Percentiles rank a stretch among this genome's conserved stretches.
Conservation (phyloP, 1,139 yeast species). For the Hansenula lynferdii region DNA sequence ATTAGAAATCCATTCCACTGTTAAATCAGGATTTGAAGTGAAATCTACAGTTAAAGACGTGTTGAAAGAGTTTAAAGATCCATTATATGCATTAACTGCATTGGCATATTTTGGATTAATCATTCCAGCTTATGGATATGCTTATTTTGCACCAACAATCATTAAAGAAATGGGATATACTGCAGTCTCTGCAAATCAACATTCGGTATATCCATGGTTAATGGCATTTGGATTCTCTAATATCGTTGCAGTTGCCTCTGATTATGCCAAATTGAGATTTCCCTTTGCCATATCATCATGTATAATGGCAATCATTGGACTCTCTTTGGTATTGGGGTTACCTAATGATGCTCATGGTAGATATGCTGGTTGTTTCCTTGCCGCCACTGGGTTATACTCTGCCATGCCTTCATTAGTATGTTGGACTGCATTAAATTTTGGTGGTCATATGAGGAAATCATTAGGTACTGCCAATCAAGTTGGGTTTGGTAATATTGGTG, state of each 20-base stretch:
- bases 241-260: conserved; percentile 35
- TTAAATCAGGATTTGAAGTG: conserved; percentile 33
- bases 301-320: conserved; percentile 35
- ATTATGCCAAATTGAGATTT: conserved; percentile 30
- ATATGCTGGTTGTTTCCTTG: conserved; percentile 69
- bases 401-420: conserved; percentile 75
- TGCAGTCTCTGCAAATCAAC: conserved; percentile 38
- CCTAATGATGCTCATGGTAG: conserved; percentile 38
- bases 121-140: conserved; percentile 42
- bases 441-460: conserved; percentile 67
- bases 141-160: conserved; percentile 45
- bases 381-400: conserved; percentile 61
- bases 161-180: conserved; percentile 42
- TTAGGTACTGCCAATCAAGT: conserved; percentile 75
- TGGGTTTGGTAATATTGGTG: conserved; percentile 83
- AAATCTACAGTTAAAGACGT: conserved; percentile 27
- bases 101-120: conserved; percentile 45
- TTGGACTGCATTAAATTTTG: conserved; percentile 55
- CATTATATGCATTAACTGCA: conserved; percentile 45
- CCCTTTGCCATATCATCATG: conserved; percentile 32
- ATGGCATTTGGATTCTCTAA: conserved; percentile 38
- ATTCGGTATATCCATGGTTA: conserved; percentile 47
- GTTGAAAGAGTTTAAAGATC: conserved; percentile 46
- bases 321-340: conserved; percentile 36
- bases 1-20: conserved; percentile 38